Base-by-base conservation (phyloP, 257 asterid genomes). In the Handroanthus guayacan region DNA sequence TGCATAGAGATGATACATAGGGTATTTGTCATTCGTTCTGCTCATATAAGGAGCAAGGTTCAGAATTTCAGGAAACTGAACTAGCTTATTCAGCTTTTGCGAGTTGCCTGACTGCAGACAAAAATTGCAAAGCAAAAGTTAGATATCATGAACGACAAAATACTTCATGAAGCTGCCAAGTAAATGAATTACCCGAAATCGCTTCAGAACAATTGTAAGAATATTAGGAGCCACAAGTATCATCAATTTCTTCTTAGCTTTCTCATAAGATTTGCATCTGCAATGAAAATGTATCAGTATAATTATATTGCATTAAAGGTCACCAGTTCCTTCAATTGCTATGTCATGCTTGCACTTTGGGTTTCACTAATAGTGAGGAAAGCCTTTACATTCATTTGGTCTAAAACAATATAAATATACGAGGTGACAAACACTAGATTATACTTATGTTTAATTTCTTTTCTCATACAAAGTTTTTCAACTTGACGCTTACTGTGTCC, bases 211-310 rank as follows among this genome's bases (percentile, higher is more conserved):
- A 61, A 85, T 74, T 36, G 86, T 85, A 20, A 85, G 86, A 62
- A 85, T 57, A 63, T 85, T 85, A 47, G 89, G 86, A 71, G 89
- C 89, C 78, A 82, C 83, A 50, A 65, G 68, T 37, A 85, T 39
- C 3, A 81, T 82, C 76, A 85, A 80, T 66, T 80, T 80, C 84
- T 85, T 85, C 76, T 72, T 77, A 61, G 89, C 89, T 77, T 78
- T 85, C 84, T 79, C 83, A 72, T 85, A 78, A n/a, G 89, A 82
- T 80, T 82, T 85, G 70, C 89, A 85, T 74, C 86, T 85, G 84
- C 63, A 67, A 69, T 45, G 43, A 51, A 67, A 44, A 25, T 38
- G 56, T 54, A 62, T 52, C 38, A 37, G 38, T 17, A 34, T 50
- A 25, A 54, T 17, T 39, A 36, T 38, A 71, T 50, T n/a, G 54